These are phyloP conservation scores for Cyberlindnera suaveolens DNA, from an alignment of 805 yeast genomes.

Conservation along the genomic window DNA sequence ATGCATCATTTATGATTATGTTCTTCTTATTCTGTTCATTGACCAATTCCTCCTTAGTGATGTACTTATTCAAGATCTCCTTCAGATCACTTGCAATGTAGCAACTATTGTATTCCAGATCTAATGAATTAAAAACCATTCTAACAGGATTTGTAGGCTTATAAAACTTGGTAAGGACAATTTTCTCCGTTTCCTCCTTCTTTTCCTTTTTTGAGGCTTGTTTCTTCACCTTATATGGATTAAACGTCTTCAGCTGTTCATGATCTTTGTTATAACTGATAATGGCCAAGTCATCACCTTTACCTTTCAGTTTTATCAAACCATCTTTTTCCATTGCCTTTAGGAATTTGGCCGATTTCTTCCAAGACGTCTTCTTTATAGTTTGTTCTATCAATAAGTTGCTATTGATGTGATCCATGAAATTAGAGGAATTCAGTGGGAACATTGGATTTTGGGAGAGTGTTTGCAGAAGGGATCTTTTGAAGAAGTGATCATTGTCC, in stretches of 20 bases:
- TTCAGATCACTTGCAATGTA: conserved; percentile 54
- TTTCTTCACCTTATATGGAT: conserved; percentile 44
- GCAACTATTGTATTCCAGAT: conserved; percentile 30
- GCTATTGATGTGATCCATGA: conserved; percentile 62
- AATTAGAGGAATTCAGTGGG: conserved; percentile 65
- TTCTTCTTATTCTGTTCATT: conserved; percentile 45
- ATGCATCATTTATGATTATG: conserved; percentile 48
- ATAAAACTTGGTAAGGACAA: conserved; percentile 48
- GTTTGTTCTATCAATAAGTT: conserved; percentile 68
- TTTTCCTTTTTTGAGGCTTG: conserved; percentile 19
- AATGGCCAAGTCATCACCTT: conserved; percentile 72
- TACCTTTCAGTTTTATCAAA: conserved; percentile 68
- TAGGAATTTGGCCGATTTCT: conserved; percentile 77
- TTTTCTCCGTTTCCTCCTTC: conserved; percentile 24
- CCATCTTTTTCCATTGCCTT: conserved; percentile 80
- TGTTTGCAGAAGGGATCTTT: conserved; percentile 64
- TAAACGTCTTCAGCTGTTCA: conserved; percentile 49
- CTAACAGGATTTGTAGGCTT: conserved; percentile 50
- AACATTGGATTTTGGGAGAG: conserved; percentile 36
- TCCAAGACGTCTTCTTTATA: conserved; percentile 82
- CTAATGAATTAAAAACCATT: conserved; percentile 38
- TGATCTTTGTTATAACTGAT: conserved; percentile 43
- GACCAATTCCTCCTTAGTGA: conserved; percentile 44
- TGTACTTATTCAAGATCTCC: conserved; percentile 47
- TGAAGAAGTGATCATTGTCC: conserved; percentile 71